phyloP scores from a whole-genome alignment of 768 basidiomycete genomes.

The Boletus eberwhitei region DNA sequence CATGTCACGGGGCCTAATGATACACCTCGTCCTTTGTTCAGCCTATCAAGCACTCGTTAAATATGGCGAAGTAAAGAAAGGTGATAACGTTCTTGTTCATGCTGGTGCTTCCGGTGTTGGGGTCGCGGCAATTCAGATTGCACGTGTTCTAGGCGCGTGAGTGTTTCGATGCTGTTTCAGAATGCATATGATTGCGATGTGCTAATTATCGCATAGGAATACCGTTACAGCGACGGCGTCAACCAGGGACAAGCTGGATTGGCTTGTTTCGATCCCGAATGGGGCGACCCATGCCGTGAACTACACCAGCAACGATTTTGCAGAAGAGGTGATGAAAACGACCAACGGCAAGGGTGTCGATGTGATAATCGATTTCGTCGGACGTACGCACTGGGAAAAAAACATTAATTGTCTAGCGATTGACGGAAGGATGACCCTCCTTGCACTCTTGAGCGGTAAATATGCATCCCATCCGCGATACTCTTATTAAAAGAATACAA shows the following conservation, averaged over 20 bases:
- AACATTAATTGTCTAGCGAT: slow-evolving; percentile 67
- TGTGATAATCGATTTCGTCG: slow-evolving; percentile 84
- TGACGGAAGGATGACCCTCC: slow-evolving; percentile 73
- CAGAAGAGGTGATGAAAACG: slow-evolving; percentile 62
- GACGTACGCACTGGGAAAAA: slow-evolving; percentile 66
- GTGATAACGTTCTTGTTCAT: slow-evolving; percentile 81
- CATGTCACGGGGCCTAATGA: not conserved
- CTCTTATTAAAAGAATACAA: slow-evolving; percentile 31
- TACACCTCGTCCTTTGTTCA: slow-evolving; percentile 17
- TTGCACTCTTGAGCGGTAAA: slow-evolving; percentile 65
- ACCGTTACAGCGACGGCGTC: slow-evolving; percentile 86
- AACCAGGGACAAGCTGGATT: slow-evolving; percentile 75
- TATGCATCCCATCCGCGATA: slow-evolving; percentile 14
- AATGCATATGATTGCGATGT: not conserved
- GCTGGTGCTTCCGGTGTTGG: slow-evolving; percentile 92
- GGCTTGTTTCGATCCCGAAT: slow-evolving; percentile 61
- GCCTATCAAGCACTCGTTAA: slow-evolving; percentile 65
- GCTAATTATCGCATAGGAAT: slow-evolving; percentile 37
- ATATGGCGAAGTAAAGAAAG: slow-evolving; percentile 63
- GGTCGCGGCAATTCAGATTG: slow-evolving; percentile 83
- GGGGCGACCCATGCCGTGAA: slow-evolving; percentile 77
- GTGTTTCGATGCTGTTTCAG: slow-evolving; percentile 27
- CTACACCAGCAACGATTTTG: slow-evolving; percentile 83
- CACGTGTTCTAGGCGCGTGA: slow-evolving; percentile 70
- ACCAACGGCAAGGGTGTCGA: slow-evolving; percentile 74